Evolutionary conservation across 805 yeast genomes (phyloP).

Genomic region (Pichia manshurica): DNA sequence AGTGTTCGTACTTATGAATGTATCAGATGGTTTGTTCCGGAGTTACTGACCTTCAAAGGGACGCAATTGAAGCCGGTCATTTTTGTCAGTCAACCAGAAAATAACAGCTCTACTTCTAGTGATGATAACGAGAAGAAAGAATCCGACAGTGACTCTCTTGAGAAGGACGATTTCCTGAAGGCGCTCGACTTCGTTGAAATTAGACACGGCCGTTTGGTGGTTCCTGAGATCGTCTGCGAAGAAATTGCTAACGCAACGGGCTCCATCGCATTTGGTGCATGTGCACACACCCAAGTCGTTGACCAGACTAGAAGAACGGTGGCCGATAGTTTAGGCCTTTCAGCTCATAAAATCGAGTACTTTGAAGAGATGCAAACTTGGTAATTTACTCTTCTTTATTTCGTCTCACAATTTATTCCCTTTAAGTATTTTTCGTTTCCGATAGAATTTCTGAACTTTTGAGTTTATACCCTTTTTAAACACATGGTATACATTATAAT

Average conservation of each 20-base stretch:
- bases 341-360: constrained; percentile 24
- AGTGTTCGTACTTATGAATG: constrained; percentile 48
- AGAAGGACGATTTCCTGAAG: background rate
- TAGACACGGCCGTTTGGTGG: constrained; percentile 40
- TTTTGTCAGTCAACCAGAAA: constrained; percentile 35
- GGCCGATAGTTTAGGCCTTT: constrained; percentile 13
- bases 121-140: background rate
- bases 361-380: constrained; percentile 34
- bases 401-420: background rate
- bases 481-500: too few relatives aligned
- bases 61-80: constrained; percentile 35
- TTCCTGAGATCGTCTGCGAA: constrained; percentile 29
- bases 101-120: background rate
- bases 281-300: constrained; percentile 44
- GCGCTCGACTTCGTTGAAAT: constrained; percentile 32
- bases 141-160: background rate
- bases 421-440: too few relatives aligned
- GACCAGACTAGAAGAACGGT: constrained; percentile 27
- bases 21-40: constrained; percentile 46
- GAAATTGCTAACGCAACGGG: constrained; percentile 37
- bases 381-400: constrained; percentile 15
- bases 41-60: constrained; percentile 31
- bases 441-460: too few relatives aligned
- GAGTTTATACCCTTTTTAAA: too few relatives aligned
- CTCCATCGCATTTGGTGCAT: constrained; percentile 41